A percentile compares a stretch with the other conserved stretches of the same genome.
These are phyloP conservation scores for Starmerella potacharoeniae DNA, from an alignment of 805 yeast species.

Conservation along the genomic window DNA sequence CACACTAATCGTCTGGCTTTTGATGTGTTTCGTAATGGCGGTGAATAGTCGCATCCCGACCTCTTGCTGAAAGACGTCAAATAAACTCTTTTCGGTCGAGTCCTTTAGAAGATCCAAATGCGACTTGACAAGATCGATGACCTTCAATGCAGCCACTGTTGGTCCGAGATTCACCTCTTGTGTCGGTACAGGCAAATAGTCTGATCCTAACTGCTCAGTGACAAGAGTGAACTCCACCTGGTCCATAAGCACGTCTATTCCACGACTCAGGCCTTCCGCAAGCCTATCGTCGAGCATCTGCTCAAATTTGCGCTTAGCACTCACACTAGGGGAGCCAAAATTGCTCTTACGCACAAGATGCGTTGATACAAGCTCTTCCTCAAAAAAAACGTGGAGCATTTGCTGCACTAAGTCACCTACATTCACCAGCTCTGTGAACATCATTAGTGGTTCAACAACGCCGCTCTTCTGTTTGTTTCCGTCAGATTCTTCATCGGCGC, in stretches of 20 bases:
- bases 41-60: conserved; percentile 78
- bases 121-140: conserved; percentile 49
- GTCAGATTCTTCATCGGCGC: conserved; percentile 1
- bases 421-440: conserved; percentile 82
- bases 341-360: conserved; percentile 62
- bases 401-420: conserved; percentile 87
- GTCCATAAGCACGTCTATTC: conserved; percentile 75
- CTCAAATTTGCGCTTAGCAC: conserved; percentile 72
- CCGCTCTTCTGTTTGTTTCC: conserved; percentile 12
- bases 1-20: conserved; percentile 59
- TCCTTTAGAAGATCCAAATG: conserved; percentile 68
- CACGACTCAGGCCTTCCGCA: conserved; percentile 86
- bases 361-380: conserved; percentile 56
- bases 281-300: conserved; percentile 73
- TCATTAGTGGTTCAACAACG: conserved; percentile 67
- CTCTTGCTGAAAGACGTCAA: conserved; percentile 90
- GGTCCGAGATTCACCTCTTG: conserved; percentile 27
- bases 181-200: conserved; percentile 43
- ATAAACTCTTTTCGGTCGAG: conserved; percentile 73
- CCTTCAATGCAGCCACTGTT: conserved; percentile 54
- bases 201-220: conserved; percentile 46
- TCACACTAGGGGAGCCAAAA: conserved; percentile 64
- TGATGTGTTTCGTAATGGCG: conserved; percentile 62
- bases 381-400: conserved; percentile 82
- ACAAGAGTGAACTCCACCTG: conserved; percentile 58